Conservation (phyloP, 2,329 filamentous ascomycete genomes). For the Exophiala sp. region DNA sequence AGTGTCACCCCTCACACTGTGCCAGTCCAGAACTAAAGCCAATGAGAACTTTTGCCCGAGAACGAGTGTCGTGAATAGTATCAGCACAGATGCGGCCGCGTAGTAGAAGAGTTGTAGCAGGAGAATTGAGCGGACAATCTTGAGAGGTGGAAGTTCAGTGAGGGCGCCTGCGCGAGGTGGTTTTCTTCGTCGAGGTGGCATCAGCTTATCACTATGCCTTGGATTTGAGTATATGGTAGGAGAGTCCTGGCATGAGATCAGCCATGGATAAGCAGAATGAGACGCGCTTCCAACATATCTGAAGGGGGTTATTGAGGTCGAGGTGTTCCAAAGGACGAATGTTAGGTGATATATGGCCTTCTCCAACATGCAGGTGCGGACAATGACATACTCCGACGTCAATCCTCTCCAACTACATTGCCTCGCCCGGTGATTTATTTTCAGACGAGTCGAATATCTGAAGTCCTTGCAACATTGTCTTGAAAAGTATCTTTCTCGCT, state of each 20-base stretch:
- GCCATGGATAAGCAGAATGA: neutral
- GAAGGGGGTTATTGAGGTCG: no score
- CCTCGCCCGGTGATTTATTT: no score
- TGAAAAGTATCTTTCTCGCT: no score
- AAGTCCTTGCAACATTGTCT: no score
- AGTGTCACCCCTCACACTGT: slow-evolving; percentile 61
- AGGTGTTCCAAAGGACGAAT: no score
- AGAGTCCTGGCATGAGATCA: neutral
- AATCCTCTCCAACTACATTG: no score
- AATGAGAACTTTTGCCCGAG: slow-evolving; percentile 58
- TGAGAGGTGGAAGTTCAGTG: slow-evolving; percentile 63
- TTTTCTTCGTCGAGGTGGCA: slow-evolving; percentile 56
- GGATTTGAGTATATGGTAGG: neutral
- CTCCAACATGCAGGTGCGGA: no score
- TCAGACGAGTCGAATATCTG: no score
- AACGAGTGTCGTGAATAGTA: slow-evolving; percentile 65
- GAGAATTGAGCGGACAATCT: slow-evolving; percentile 65
- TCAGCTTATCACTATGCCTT: slow-evolving; percentile 32
- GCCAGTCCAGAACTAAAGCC: slow-evolving; percentile 62
- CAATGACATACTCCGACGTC: no score
- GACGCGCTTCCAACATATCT: no score
- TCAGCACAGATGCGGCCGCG: slow-evolving; percentile 57
- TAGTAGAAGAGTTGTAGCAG: slow-evolving; percentile 65
- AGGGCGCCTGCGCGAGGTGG: slow-evolving; percentile 64
- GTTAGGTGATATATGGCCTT: no score